Percentiles rank a stretch among this genome's conserved stretches.
Conservation (phyloP, 805 yeast species). For the Metschnikowia henanensis region DNA sequence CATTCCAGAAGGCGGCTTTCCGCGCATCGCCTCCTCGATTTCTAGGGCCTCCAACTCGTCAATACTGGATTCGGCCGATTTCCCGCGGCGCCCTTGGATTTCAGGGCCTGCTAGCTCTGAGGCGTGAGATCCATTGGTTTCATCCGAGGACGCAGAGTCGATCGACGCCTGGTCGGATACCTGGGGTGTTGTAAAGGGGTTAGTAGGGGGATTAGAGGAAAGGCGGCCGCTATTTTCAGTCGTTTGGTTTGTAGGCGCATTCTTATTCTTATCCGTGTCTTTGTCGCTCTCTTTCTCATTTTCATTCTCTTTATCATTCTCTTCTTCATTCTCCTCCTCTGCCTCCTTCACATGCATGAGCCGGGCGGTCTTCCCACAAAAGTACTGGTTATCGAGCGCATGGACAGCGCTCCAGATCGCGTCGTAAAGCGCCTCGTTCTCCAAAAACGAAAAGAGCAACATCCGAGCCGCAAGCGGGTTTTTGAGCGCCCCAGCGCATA, state of each 20-base stretch:
- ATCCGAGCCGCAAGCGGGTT: constrained; percentile 53
- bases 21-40: constrained; percentile 45
- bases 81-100: neutral
- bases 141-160: constrained; percentile 2
- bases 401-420: constrained; percentile 35
- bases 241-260: too few relatives aligned
- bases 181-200: neutral
- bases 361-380: constrained; percentile 21
- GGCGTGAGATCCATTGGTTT: too few relatives aligned
- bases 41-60: constrained; percentile 9
- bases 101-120: too few relatives aligned
- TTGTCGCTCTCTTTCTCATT: too few relatives aligned
- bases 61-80: neutral
- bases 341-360: constrained; percentile 9
- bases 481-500: constrained; percentile 53
- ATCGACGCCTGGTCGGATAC: constrained; percentile 2
- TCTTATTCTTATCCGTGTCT: too few relatives aligned
- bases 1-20: constrained; percentile 61
- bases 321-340: neutral
- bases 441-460: constrained; percentile 50
- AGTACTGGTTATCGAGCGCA: constrained; percentile 25
- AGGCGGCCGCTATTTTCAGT: too few relatives aligned
- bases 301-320: too few relatives aligned
- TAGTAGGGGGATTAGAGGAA: neutral
- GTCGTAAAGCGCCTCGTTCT: constrained; percentile 39